phyloP scores from a whole-genome alignment of 768 basidiomycete genomes.

The Daedalea quercina region DNA sequence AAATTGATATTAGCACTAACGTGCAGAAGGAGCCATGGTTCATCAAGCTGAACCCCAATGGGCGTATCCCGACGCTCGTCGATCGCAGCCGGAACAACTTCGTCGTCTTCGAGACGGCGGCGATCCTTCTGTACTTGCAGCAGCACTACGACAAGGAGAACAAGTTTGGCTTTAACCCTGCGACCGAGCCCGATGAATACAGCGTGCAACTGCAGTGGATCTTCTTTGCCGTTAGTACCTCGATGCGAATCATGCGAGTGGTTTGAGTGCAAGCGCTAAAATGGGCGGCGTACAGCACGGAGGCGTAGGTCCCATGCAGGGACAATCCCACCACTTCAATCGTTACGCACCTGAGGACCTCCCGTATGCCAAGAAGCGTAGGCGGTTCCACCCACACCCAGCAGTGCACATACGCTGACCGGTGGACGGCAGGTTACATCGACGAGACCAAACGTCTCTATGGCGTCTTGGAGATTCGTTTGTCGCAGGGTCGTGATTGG shows the following conservation, averaged over 20 bases:
- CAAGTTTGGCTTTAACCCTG: constrained; percentile 58
- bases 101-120: constrained; percentile 67
- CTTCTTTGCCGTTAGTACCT: constrained; percentile 61
- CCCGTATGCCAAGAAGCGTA: constrained; percentile 62
- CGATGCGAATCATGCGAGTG: no score
- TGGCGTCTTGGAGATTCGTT: constrained; percentile 73
- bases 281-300: no score
- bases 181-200: constrained; percentile 47
- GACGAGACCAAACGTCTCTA: constrained; percentile 83
- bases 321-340: constrained; percentile 68
- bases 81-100: constrained; percentile 60
- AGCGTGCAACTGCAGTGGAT: constrained; percentile 82
- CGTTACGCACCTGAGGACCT: constrained; percentile 59
- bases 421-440: constrained; percentile 47
- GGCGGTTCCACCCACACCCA: constrained; percentile 11
- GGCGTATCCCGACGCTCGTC: constrained; percentile 61
- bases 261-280: no score
- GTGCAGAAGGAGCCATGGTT: constrained; percentile 83
- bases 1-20: constrained; percentile 53
- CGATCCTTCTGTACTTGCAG: constrained; percentile 77
- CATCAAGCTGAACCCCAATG: constrained; percentile 67
- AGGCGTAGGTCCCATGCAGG: constrained; percentile 85
- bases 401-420: not conserved
- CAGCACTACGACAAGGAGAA: constrained; percentile 77
- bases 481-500: constrained; percentile 61